Evolutionary conservation across 441 rosid genomes (phyloP).

Genomic region (Breynia disticha): DNA sequence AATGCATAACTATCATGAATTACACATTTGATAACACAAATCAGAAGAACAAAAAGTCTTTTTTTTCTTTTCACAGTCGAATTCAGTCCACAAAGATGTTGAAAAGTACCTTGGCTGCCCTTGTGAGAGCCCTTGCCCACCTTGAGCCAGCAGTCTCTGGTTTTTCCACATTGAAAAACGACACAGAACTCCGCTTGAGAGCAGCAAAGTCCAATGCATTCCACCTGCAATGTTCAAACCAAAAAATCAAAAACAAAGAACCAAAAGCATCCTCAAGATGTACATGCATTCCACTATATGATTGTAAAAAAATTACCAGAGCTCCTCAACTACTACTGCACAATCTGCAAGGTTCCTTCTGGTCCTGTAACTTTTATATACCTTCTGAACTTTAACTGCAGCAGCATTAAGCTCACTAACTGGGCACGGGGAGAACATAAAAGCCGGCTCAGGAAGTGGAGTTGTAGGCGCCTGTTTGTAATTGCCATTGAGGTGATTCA

Average conservation of each 20-base stretch:
- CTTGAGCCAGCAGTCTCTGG: constrained; percentile 82
- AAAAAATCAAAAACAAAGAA: neutral
- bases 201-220: constrained; percentile 93
- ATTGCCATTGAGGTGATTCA: constrained; percentile 12
- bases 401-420: constrained; percentile 70
- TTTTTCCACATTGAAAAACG: constrained; percentile 73
- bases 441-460: constrained; percentile 39
- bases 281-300: neutral
- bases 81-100: neutral
- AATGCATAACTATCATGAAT: neutral
- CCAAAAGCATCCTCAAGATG: neutral
- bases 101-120: constrained; percentile 65
- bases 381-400: constrained; percentile 73
- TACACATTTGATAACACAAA: no score
- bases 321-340: constrained; percentile 78
- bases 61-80: neutral
- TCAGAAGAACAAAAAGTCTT: no score
- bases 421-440: constrained; percentile 57
- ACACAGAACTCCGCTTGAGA: constrained; percentile 76
- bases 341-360: constrained; percentile 93
- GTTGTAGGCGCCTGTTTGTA: constrained; percentile 21
- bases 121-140: constrained; percentile 89
- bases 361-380: constrained; percentile 81
- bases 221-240: constrained; percentile 46
- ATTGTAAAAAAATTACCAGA: constrained; percentile 39